Conservation (phyloP, 2,329 filamentous ascomycete species). For the Ophiostoma quercus region DNA sequence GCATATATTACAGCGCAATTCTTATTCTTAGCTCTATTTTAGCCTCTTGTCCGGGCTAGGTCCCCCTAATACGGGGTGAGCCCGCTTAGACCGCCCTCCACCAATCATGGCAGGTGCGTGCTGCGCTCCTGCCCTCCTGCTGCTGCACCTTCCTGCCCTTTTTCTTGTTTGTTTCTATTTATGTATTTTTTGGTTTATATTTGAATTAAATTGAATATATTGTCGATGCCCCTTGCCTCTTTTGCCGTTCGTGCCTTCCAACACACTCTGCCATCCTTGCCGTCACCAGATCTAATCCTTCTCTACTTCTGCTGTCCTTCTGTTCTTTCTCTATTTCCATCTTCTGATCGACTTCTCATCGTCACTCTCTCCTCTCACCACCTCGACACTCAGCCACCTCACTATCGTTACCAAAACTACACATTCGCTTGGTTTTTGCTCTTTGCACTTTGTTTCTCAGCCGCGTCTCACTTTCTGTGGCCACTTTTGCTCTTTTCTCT, state of each 20-base stretch:
- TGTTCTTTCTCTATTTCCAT: neutral
- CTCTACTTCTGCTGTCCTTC: neutral
- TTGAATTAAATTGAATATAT: neutral
- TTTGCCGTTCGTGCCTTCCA: neutral
- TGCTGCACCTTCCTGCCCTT: conserved; percentile 13
- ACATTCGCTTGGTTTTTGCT: conserved; percentile 23
- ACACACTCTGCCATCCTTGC: neutral
- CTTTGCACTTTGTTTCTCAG: conserved; percentile 1
- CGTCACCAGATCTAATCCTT: neutral
- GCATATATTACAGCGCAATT: neutral
- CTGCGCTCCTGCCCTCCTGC: neutral
- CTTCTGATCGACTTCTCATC: neutral
- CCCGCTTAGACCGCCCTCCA: neutral
- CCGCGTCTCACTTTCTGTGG: conserved; percentile 19
- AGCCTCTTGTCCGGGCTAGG: neutral
- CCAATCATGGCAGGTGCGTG: conserved; percentile 7
- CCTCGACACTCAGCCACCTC: neutral
- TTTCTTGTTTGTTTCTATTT: conserved; percentile 20
- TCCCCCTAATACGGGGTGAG: neutral
- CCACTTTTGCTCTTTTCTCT: neutral
- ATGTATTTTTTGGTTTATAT: conserved; percentile 1
- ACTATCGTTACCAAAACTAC: conserved; percentile 13
- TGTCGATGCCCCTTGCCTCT: neutral
- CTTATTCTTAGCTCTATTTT: conserved; percentile 6
- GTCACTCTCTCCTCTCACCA: neutral